Evolutionary conservation across 2,329 filamentous ascomycete species (phyloP).

Genomic region (Phialocephala subalpina): DNA sequence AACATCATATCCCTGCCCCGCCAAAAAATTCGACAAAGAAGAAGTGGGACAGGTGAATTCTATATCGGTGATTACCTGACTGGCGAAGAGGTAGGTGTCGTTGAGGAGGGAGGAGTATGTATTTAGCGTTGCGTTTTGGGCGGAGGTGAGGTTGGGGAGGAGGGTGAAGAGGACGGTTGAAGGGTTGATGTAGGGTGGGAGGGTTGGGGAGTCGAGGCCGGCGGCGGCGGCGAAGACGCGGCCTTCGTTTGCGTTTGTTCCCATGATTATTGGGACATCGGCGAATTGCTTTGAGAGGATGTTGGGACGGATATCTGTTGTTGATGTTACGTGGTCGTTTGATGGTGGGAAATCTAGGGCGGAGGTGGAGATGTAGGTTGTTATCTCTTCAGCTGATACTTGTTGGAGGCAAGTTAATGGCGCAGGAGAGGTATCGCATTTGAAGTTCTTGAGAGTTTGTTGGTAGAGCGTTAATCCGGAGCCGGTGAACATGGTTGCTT

Average conservation of each 20-base stretch:
- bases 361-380: not conserved
- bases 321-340: not conserved
- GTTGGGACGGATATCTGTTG: not conserved
- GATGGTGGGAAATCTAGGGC: slow-evolving; percentile 6
- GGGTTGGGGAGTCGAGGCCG: not conserved
- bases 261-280: slow-evolving; percentile 6
- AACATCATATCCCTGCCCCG: not conserved
- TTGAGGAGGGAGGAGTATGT: not conserved
- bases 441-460: not conserved
- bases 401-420: not conserved
- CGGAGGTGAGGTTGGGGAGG: slow-evolving; percentile 3
- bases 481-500: not conserved
- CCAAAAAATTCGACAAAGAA: not conserved
- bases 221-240: slow-evolving; percentile 10
- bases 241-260: slow-evolving; percentile 7
- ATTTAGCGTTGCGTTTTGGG: not conserved
- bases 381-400: not conserved
- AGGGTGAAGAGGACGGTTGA: not conserved
- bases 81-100: not conserved
- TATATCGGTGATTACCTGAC: slow-evolving; percentile 3
- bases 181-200: not conserved
- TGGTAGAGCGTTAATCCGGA: not conserved
- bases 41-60: slow-evolving; percentile 12
- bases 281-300: slow-evolving; percentile 7
- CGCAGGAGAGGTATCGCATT: not conserved